Conservation (phyloP, 176 grass and related monocot species). For the Oryza brachyantha region DNA sequence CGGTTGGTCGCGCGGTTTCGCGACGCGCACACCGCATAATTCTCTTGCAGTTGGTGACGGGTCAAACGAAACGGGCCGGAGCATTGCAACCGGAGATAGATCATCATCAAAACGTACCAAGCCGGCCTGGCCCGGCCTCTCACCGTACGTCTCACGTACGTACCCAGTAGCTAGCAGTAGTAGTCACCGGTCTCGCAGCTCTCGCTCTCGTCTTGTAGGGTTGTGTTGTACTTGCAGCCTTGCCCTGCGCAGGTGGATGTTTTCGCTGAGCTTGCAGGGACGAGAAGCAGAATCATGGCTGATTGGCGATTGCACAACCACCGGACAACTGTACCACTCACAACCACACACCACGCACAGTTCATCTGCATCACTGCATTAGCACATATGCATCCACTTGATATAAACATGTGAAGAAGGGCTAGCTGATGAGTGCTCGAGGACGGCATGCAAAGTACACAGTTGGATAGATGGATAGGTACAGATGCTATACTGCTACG, state of each 20-base stretch:
- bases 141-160: too few species aligned
- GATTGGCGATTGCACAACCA: background rate
- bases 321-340: too few species aligned
- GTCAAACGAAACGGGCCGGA: background rate
- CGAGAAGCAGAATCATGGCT: background rate
- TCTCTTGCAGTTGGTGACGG: constrained; percentile 11
- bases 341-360: too few species aligned
- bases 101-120: background rate
- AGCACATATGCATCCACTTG: background rate
- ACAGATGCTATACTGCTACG: background rate
- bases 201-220: background rate
- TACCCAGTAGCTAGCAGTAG: too few species aligned
- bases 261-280: background rate
- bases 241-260: background rate
- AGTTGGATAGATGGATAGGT: background rate
- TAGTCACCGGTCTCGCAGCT: too few species aligned
- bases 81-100: background rate
- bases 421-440: background rate
- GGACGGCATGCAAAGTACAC: constrained; percentile 3
- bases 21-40: background rate
- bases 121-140: too few species aligned
- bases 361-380: too few species aligned
- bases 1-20: background rate
- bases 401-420: too few species aligned
- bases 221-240: background rate